These are phyloP conservation scores for Aegilops sharonensis DNA, from an alignment of 176 grass and related monocot species.

Conservation along the genomic window DNA sequence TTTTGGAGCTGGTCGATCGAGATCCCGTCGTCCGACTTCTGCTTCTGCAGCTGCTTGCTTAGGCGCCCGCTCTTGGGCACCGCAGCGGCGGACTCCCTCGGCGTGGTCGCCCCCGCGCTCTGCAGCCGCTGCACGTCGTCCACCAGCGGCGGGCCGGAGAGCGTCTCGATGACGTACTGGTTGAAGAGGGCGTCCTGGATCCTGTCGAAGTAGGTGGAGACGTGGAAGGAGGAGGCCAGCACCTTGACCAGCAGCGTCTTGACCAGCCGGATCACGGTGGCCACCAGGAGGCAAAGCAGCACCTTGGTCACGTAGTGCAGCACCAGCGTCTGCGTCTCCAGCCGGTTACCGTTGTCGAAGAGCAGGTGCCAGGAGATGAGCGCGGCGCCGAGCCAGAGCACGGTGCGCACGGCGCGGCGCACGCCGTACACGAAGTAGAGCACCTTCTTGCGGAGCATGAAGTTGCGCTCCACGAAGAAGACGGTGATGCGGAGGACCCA, in stretches of 20 bases:
- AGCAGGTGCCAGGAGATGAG: conserved; percentile 76
- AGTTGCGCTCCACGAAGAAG: conserved; percentile 90
- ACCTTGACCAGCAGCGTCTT: conserved; percentile 96
- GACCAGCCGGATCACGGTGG: conserved; percentile 67
- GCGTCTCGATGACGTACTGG: conserved; percentile 94
- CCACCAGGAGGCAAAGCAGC: conserved; percentile 79
- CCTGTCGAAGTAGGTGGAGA: conserved; percentile 95
- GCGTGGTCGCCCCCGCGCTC: conserved; percentile 56
- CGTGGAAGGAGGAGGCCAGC: conserved; percentile 90
- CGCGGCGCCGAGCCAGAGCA: conserved; percentile 86
- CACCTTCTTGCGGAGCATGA: conserved; percentile 77
- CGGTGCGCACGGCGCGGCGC: conserved; percentile 75
- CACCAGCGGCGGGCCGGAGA: conserved; percentile 72
- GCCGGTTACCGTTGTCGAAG: conserved; percentile 56
- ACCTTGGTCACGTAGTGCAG: conserved; percentile 90
- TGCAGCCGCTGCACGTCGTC: conserved; percentile 86
- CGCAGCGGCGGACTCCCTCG: conserved; percentile 18
- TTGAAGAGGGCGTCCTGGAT: conserved; percentile 97
- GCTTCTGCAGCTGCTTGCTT: conserved; percentile 54
- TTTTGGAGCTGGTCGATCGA: conserved; percentile 82
- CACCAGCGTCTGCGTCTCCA: conserved; percentile 37
- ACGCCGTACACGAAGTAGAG: conserved; percentile 99
- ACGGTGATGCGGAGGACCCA: conserved; percentile 76
- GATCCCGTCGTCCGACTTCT: conserved; percentile 66
- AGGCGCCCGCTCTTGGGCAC: conserved; percentile 47